Evolutionary conservation across 2,329 filamentous ascomycete species (phyloP).

Genomic region (Alternaria atra): DNA sequence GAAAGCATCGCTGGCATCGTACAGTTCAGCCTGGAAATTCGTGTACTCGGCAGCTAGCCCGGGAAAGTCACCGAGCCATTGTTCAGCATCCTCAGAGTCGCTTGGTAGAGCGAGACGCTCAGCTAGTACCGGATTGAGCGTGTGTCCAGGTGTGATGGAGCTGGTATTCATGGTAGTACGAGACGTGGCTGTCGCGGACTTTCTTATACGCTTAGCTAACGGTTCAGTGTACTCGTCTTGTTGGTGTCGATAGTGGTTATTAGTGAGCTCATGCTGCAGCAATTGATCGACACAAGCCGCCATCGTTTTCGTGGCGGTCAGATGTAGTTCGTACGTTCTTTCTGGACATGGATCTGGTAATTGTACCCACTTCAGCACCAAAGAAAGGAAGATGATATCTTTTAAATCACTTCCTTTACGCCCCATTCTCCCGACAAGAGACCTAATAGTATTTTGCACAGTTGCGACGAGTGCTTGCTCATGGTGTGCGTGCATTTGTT

Average conservation of each 20-base stretch:
- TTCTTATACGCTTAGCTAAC: background rate
- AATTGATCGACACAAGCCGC: slow-evolving; percentile 25
- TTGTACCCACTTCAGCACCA: slow-evolving; percentile 30
- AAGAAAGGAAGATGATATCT: slow-evolving; percentile 29
- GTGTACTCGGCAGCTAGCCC: slow-evolving; percentile 22
- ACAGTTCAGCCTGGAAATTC: slow-evolving; percentile 15
- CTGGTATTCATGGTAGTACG: background rate
- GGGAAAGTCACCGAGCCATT: slow-evolving; percentile 25
- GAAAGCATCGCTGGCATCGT: slow-evolving; percentile 16
- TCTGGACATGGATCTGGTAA: background rate
- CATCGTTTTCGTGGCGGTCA: slow-evolving; percentile 15
- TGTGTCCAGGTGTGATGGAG: background rate
- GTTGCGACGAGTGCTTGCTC: slow-evolving; percentile 9
- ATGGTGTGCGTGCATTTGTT: background rate
- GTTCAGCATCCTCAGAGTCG: slow-evolving; percentile 14
- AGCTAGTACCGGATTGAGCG: background rate
- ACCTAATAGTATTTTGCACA: slow-evolving; percentile 24
- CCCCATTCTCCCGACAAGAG: slow-evolving; percentile 23
- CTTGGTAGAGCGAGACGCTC: background rate
- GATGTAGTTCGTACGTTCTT: slow-evolving; percentile 6
- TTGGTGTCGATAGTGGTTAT: slow-evolving; percentile 9
- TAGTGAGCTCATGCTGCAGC: slow-evolving; percentile 13
- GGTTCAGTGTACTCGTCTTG: background rate
- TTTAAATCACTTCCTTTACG: slow-evolving; percentile 31
- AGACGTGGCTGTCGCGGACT: slow-evolving; percentile 1